Evolutionary conservation across 345 rosid genomes (phyloP), one percentile per base, ranked within the genome.

Genomic region (Eutrema heterophyllum): DNA sequence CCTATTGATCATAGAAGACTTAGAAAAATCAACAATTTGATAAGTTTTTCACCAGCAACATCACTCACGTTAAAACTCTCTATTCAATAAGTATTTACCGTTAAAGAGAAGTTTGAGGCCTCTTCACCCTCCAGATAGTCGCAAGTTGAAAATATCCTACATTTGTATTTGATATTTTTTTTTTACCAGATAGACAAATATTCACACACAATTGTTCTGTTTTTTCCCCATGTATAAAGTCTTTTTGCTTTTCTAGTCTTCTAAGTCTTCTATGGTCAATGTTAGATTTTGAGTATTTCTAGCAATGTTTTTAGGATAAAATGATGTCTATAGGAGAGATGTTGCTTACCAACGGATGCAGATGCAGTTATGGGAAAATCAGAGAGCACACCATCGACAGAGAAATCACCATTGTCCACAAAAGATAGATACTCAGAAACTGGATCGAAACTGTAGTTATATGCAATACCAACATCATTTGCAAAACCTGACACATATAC

Each of bases 361-460:
- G 96, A 85, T 48, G 93, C 86, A 67, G 97, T 86, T 24, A 84
- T 32, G 35, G 98, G 96, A 76, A 88, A 93, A 81, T 93, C 93
- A 49, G 93, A 75, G 64, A 93, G 75, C 29, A 93, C 76, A 15
- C 98, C 96, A 78, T 90, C 97, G 39, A 88, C 89, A 40, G 98
- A 82, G 76, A 93, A 93, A 33, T 70, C 52, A 3, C 86, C 96
- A 71, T 88, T 87, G 83, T 93, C 84, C 29, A 93, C 30, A 72
- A 86, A 90, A 7, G 44, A 24, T 35, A 93, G 72, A 76, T 72
- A 85, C 78, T 93, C 98, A 24, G 85, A 71, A 0, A 87, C 49
- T 3, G 97, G 98, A 79, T 93, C 93, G 18, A 67, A 87, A 74
- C 93, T 90, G 76, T 79, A 90, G 77, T 85, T 82, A 78, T 73